Conservation (phyloP, 805 yeast species). For the Lipomyces mesembrius region DNA sequence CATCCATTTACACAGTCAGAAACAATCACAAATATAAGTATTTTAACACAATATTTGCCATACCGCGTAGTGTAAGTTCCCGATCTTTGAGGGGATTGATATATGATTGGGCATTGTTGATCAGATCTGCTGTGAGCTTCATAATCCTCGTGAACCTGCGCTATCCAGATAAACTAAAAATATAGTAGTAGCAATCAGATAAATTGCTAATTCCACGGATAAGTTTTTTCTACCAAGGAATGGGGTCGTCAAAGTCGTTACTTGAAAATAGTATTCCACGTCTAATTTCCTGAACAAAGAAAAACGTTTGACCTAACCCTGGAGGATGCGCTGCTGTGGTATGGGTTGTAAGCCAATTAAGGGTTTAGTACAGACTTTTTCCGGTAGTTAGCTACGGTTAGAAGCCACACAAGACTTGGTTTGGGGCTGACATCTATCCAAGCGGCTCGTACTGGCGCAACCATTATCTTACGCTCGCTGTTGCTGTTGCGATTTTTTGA, state of each 20-base stretch:
- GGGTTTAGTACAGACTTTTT: too few species aligned
- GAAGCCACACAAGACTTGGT: too few species aligned
- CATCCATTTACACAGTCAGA: not conserved
- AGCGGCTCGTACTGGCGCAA: too few species aligned
- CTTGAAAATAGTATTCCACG: not conserved
- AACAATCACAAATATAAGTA: constrained; percentile 36
- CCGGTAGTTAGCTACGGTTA: too few species aligned
- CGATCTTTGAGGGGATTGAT: constrained; percentile 52
- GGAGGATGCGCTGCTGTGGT: too few species aligned
- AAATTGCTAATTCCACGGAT: not conserved
- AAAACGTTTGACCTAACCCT: too few species aligned
- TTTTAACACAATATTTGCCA: not conserved
- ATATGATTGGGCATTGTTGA: constrained; percentile 58
- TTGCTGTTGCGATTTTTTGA: too few species aligned
- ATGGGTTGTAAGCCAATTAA: too few species aligned
- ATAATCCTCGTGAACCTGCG: constrained; percentile 44
- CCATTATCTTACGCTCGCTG: too few species aligned
- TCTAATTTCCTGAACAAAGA: not conserved
- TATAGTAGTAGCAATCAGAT: not conserved
- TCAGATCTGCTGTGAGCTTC: constrained; percentile 60
- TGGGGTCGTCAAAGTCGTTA: not conserved
- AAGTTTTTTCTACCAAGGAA: not conserved
- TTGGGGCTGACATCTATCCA: too few species aligned
- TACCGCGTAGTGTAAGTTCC: constrained; percentile 51
- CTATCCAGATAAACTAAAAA: not conserved